phyloP scores from a whole-genome alignment of 2,329 filamentous ascomycete genomes.

The Curvularia lunata region DNA sequence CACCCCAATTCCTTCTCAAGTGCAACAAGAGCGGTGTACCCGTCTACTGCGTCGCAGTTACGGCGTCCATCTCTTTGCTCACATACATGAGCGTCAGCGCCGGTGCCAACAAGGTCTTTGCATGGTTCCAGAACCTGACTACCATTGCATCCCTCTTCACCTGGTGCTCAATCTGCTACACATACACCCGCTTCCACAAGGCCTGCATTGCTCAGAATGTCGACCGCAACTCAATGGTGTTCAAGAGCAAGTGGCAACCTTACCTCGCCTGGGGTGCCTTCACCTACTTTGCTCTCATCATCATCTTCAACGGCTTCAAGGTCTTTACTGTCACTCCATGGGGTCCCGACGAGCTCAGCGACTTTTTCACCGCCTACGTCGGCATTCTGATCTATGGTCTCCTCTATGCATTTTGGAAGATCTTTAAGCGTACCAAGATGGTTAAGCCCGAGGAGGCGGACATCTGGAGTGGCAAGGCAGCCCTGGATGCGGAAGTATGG shows the following conservation, averaged over 20 bases:
- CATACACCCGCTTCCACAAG: slow-evolving; percentile 64
- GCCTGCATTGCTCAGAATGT: slow-evolving; percentile 59
- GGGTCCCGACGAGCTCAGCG: slow-evolving; percentile 45
- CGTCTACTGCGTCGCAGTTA: slow-evolving; percentile 48
- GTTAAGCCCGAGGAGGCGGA: slow-evolving; percentile 53
- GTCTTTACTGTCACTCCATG: slow-evolving; percentile 63
- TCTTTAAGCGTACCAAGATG: slow-evolving; percentile 65
- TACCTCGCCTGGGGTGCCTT: slow-evolving; percentile 67
- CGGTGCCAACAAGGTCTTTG: slow-evolving; percentile 60
- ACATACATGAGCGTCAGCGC: slow-evolving; percentile 59
- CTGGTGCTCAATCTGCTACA: slow-evolving; percentile 62
- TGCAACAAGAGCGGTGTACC: slow-evolving; percentile 56
- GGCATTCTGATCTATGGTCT: slow-evolving; percentile 50
- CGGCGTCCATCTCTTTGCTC: slow-evolving; percentile 52
- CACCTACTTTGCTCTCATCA: slow-evolving; percentile 58
- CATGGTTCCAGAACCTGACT: slow-evolving; percentile 74
- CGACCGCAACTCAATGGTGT: slow-evolving; percentile 59
- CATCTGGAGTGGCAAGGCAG: slow-evolving; percentile 56
- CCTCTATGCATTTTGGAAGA: slow-evolving; percentile 68
- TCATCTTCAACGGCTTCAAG: slow-evolving; percentile 68
- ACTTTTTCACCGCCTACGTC: slow-evolving; percentile 61
- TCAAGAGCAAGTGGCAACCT: slow-evolving; percentile 56
- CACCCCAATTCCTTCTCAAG: slow-evolving; percentile 59
- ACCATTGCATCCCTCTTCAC: slow-evolving; percentile 63
- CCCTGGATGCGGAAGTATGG: slow-evolving; percentile 55